Evolutionary conservation across 139 green algal species (phyloP).

Genomic region (Chlamydomonas urium): DNA sequence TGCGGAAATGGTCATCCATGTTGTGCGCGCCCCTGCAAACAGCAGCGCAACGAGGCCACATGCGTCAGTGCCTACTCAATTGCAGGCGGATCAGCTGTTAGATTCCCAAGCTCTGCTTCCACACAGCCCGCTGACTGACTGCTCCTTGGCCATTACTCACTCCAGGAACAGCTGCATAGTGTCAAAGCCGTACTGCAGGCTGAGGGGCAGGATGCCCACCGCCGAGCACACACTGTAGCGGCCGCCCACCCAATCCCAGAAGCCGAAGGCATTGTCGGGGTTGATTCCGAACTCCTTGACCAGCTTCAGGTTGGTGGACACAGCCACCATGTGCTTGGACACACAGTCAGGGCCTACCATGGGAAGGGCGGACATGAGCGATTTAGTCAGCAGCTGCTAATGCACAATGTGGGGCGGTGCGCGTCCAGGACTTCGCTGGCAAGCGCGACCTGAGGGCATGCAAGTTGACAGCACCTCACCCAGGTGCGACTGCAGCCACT

Average conservation of each 20-base stretch:
- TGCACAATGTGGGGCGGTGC: too few species aligned
- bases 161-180: slow-evolving; percentile 45
- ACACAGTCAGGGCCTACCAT: slow-evolving; percentile 60
- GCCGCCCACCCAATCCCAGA: slow-evolving; percentile 96
- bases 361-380: too few species aligned
- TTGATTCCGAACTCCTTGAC: slow-evolving; percentile 99
- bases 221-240: slow-evolving; percentile 94
- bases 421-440: too few species aligned
- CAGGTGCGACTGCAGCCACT: slow-evolving; percentile 78
- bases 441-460: too few species aligned
- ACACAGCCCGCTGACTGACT: too few species aligned
- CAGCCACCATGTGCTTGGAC: slow-evolving; percentile 98
- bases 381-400: too few species aligned
- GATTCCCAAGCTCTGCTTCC: too few species aligned
- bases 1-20: slow-evolving; percentile 91
- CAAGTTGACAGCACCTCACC: too few species aligned
- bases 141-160: too few species aligned
- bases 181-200: slow-evolving; percentile 95
- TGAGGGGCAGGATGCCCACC: slow-evolving; percentile 92
- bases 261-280: slow-evolving; percentile 95
- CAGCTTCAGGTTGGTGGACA: slow-evolving; percentile 97
- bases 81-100: too few species aligned
- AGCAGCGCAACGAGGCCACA: too few species aligned
- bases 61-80: too few species aligned
- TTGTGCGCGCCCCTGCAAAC: slow-evolving; percentile 71